phyloP scores from a whole-genome alignment of 2,329 filamentous ascomycete genomes.

The Drechslera avenae region DNA sequence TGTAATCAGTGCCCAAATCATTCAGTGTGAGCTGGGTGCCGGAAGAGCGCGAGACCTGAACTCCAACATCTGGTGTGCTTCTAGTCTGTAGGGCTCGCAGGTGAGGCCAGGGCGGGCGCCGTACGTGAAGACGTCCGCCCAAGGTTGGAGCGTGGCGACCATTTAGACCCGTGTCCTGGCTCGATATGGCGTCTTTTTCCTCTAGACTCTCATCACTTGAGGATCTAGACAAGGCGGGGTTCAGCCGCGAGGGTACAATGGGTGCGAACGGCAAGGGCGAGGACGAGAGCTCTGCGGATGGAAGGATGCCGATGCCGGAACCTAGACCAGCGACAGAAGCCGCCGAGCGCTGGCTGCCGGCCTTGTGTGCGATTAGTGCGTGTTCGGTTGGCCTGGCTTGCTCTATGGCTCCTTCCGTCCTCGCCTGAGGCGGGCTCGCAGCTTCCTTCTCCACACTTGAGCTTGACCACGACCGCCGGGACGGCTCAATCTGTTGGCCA shows the following conservation, averaged over 20 bases:
- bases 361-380: background rate
- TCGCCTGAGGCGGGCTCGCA: slow-evolving; percentile 20
- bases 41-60: slow-evolving; percentile 12
- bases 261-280: slow-evolving; percentile 15
- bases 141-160: slow-evolving; percentile 5
- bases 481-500: slow-evolving; percentile 25
- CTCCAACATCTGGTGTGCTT: slow-evolving; percentile 27
- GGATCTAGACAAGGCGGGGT: slow-evolving; percentile 11
- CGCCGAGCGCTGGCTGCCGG: slow-evolving; percentile 7
- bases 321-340: slow-evolving; percentile 12
- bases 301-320: slow-evolving; percentile 12
- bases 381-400: slow-evolving; percentile 10
- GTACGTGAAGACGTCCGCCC: slow-evolving; percentile 8
- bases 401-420: slow-evolving; percentile 6
- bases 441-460: slow-evolving; percentile 29
- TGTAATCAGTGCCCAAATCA: slow-evolving; percentile 44
- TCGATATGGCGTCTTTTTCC: slow-evolving; percentile 3
- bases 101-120: slow-evolving; percentile 21
- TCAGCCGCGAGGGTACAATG: slow-evolving; percentile 16
- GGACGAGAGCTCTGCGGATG: slow-evolving; percentile 4
- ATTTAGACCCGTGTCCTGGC: slow-evolving; percentile 12
- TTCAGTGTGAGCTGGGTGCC: slow-evolving; percentile 33
- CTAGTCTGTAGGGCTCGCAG: slow-evolving; percentile 14
- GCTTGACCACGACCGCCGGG: slow-evolving; percentile 26
- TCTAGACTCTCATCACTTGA: slow-evolving; percentile 3